Evolutionary conservation across 331 rosid species (phyloP), one percentile per base, ranked within the genome.

Genomic region (Quercus phellos): DNA sequence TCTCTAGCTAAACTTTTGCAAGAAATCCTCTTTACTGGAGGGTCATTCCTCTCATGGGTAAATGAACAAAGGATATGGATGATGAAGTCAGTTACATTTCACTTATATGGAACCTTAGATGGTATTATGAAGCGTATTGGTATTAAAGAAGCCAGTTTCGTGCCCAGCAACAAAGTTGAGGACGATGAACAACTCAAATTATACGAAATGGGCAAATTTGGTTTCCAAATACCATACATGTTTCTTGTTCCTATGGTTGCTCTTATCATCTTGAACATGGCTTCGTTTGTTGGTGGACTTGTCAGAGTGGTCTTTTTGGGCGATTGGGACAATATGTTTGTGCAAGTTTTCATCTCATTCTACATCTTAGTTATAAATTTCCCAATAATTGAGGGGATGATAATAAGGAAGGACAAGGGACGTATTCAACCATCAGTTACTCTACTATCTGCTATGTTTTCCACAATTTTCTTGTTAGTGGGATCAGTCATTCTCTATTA

Each of bases 41-140:
- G 69, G 11, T 54, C 87, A 9, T 14, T 75, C 42, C 66, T 58
- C 16, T 16, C 74, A 35, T 63, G 73, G 81, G 56, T 71, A 55
- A 75, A 83, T 10, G 88, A 87, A 58, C 88, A 81, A 2, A 66
- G 88, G 30, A 63, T 71, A 10, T 87, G 88, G 90, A 84, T 87
- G 88, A 81, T 87, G 1, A 84, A 60, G 43, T 60, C 80, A 43
- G 24, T 75, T 27, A 84, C 90, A 2, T 70, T 70, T 29, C 63
- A 80, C 6, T 22, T 34, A 0, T 79, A 81, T 63, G 75, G 81
- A 69, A 38, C 84, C 68, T 43, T 78, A 56, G 84, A 80, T 60
- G 77, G 72, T 68, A 14, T 80, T 19, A 38, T 87, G 90, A 55
- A 81, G 82, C 72, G 54, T 69, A 14, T 69, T 14, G 88, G 90